Evolutionary conservation across 2,329 filamentous ascomycete species (phyloP).

Genomic region (Lasiodiplodia hormozganensis): DNA sequence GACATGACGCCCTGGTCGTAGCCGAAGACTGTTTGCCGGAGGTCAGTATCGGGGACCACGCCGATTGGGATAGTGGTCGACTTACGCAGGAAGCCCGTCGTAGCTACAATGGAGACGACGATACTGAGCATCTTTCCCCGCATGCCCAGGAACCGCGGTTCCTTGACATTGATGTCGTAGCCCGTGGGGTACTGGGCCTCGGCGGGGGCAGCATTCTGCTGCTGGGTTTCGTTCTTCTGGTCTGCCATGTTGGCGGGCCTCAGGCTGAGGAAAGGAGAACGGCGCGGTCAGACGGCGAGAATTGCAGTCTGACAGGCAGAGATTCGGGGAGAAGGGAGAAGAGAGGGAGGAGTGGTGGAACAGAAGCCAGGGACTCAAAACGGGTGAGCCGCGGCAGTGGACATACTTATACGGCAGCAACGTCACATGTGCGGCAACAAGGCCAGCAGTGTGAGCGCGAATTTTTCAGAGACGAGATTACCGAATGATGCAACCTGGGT

Average conservation of each 20-base stretch:
- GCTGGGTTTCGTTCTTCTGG: conserved; percentile 12
- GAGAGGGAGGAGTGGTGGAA: neutral
- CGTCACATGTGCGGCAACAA: conserved; percentile 4
- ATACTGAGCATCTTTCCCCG: conserved; percentile 64
- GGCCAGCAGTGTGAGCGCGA: conserved; percentile 24
- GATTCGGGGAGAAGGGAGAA: neutral
- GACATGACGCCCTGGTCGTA: conserved; percentile 58
- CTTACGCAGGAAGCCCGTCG: conserved; percentile 63
- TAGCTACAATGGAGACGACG: conserved; percentile 66
- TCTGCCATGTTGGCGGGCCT: neutral
- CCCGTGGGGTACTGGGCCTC: neutral
- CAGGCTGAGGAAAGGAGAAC: neutral
- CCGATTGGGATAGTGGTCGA: neutral
- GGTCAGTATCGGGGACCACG: conserved; percentile 1
- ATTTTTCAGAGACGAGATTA: conserved; percentile 14
- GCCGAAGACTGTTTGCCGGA: conserved; percentile 53
- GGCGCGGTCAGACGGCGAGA: conserved; percentile 1
- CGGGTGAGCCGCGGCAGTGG: neutral
- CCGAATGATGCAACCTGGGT: conserved; percentile 18
- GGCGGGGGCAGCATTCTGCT: neutral
- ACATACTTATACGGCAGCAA: neutral
- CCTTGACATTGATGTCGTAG: conserved; percentile 19
- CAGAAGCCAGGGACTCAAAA: neutral
- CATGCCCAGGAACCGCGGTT: conserved; percentile 63
- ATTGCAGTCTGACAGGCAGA: neutral